A percentile compares a stretch with the other conserved stretches of the same genome.
phyloP scores from a whole-genome alignment of 495 filamentous ascomycete species.

The Talaromyces trachyspermus region DNA sequence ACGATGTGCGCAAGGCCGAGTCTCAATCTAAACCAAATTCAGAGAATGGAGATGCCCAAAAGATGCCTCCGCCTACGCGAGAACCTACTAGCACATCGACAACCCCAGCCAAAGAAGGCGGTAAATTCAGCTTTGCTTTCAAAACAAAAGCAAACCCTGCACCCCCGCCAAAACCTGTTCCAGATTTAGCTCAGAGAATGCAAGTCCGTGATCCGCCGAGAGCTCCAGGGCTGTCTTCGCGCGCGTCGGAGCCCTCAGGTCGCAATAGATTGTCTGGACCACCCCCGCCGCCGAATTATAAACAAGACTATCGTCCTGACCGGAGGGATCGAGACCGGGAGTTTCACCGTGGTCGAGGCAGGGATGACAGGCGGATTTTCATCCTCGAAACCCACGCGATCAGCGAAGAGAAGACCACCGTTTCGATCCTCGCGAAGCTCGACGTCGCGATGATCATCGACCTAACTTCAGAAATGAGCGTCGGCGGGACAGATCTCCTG shows the following conservation, averaged over 20 bases:
- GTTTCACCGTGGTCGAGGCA: slow-evolving; percentile 33
- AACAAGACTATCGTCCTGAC: slow-evolving; percentile 35
- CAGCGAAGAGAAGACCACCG: slow-evolving; percentile 36
- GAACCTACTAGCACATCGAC: slow-evolving; percentile 43
- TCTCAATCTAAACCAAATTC: slow-evolving; percentile 33
- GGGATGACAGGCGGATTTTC: slow-evolving; percentile 29
- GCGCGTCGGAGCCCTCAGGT: slow-evolving; percentile 27
- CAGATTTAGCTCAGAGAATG: slow-evolving; percentile 63
- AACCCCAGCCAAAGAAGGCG: slow-evolving; percentile 47
- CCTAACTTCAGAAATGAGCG: slow-evolving; percentile 33
- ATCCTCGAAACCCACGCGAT: slow-evolving; percentile 43
- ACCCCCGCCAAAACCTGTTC: slow-evolving; percentile 55
- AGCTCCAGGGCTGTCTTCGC: slow-evolving; percentile 37
- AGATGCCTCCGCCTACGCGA: slow-evolving; percentile 42
- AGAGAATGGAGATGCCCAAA: slow-evolving; percentile 23
- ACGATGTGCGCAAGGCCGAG: slow-evolving; percentile 56
- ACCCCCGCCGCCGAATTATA: slow-evolving; percentile 34
- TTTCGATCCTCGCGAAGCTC: slow-evolving; percentile 31
- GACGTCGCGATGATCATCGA: slow-evolving; percentile 27
- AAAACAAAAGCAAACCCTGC: slow-evolving; percentile 61
- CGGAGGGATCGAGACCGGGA: slow-evolving; percentile 33
- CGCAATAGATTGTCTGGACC: slow-evolving; percentile 28
- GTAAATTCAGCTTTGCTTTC: slow-evolving; percentile 84
- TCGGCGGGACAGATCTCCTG: slow-evolving; percentile 29
- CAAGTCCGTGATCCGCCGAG: slow-evolving; percentile 45